phyloP scores from a whole-genome alignment of 441 rosid species.

The Bruguiera hainesii region DNA sequence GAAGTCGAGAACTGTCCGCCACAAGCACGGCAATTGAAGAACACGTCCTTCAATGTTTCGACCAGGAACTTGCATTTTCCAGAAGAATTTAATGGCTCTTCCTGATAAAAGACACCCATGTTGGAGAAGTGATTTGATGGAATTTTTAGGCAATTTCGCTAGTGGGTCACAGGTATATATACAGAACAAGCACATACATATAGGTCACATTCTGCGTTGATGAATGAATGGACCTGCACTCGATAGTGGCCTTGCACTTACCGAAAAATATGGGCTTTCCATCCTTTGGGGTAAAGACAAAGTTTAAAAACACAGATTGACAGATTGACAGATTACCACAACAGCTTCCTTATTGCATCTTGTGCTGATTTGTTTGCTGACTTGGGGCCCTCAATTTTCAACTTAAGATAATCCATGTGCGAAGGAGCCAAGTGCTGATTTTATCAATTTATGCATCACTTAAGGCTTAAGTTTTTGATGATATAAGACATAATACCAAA shows the following conservation, averaged over 20 bases:
- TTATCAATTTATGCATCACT: constrained; percentile 19
- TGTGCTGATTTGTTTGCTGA: not conserved
- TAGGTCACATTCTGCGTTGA: constrained; percentile 15
- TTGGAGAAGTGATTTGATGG: constrained; percentile 2
- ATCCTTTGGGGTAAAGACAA: constrained; percentile 43
- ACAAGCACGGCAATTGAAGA: constrained; percentile 53
- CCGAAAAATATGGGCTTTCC: constrained; percentile 21
- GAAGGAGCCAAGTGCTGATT: not conserved
- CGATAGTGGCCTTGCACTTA: constrained; percentile 52
- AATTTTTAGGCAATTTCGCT: constrained; percentile 6
- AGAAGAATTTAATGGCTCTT: constrained; percentile 41
- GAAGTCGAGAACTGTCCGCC: constrained; percentile 37
- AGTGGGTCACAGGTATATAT: not conserved
- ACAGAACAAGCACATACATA: constrained; percentile 12
- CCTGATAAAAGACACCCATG: constrained; percentile 56
- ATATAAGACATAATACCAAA: constrained; percentile 39
- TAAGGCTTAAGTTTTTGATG: constrained; percentile 32
- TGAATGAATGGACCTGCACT: constrained; percentile 28
- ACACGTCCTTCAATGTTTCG: constrained; percentile 54
- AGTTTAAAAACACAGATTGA: constrained; percentile 27
- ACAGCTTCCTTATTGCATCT: too few species aligned
- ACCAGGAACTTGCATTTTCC: constrained; percentile 51
- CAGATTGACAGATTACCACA: not conserved
- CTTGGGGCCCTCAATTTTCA: constrained; percentile 7
- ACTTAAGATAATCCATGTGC: not conserved